Conservation (phyloP, 306 rosid genomes). For the Argentina anserina region DNA sequence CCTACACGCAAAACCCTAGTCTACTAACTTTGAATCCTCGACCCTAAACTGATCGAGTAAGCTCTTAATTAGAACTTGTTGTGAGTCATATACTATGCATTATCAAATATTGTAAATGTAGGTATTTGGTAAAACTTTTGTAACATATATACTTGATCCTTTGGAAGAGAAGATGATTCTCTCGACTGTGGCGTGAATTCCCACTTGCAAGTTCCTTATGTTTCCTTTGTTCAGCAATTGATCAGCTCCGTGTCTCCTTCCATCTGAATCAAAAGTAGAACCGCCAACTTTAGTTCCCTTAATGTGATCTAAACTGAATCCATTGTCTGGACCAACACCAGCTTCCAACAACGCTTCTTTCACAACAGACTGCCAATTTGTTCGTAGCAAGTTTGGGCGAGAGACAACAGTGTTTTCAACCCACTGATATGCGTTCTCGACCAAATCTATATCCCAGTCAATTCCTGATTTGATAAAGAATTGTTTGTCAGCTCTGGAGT, state of each 20-base stretch:
- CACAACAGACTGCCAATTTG: background rate
- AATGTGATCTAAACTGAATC: constrained; percentile 9
- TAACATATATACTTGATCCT: background rate
- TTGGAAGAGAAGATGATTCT: constrained; percentile 27
- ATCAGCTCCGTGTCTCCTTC: constrained; percentile 31
- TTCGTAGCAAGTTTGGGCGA: background rate
- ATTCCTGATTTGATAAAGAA: constrained; percentile 19
- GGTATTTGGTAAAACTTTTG: background rate
- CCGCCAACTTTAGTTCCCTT: constrained; percentile 19
- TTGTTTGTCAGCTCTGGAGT: constrained; percentile 11
- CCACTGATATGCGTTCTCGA: constrained; percentile 23
- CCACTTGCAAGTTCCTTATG: constrained; percentile 19
- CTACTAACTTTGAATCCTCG: too few species aligned
- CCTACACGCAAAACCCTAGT: too few species aligned
- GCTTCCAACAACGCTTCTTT: constrained; percentile 16
- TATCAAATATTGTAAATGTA: too few species aligned
- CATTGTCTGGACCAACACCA: constrained; percentile 15
- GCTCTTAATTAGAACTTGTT: too few species aligned
- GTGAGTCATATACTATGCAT: too few species aligned
- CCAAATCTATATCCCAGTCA: constrained; percentile 20
- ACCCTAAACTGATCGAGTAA: too few species aligned
- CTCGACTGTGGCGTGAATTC: constrained; percentile 20
- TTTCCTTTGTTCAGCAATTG: constrained; percentile 26
- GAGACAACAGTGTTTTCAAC: constrained; percentile 23
- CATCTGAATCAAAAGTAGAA: constrained; percentile 5